phyloP scores from a whole-genome alignment of 148 eudicot species.

The Hydrangea macrophylla region DNA sequence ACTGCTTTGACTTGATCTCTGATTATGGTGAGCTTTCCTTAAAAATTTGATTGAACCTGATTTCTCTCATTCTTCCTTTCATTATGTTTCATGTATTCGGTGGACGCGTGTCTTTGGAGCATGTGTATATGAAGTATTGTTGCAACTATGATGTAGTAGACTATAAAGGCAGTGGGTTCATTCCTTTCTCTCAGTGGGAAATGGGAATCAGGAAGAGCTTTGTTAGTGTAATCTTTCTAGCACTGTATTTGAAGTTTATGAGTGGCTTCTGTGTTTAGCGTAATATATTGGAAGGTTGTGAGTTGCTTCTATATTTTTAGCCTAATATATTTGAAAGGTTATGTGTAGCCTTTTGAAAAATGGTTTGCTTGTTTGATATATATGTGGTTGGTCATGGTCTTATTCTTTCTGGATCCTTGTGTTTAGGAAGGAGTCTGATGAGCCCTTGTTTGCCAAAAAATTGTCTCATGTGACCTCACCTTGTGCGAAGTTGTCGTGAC shows the following conservation, averaged over 20 bases:
- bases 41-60: neutral
- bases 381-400: neutral
- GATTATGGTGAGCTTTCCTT: conserved; percentile 8
- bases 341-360: neutral
- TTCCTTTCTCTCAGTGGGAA: neutral
- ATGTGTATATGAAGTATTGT: conserved; percentile 13
- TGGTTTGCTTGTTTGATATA: neutral
- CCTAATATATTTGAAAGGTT: too few species aligned
- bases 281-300: neutral
- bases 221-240: neutral
- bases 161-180: neutral
- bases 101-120: neutral
- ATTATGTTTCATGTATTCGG: conserved; percentile 8
- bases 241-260: too few species aligned
- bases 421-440: neutral
- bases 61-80: neutral
- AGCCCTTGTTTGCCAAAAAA: neutral
- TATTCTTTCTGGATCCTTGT: too few species aligned
- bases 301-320: neutral
- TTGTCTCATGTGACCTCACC: too few species aligned
- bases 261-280: too few species aligned
- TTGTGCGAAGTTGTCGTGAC: too few species aligned
- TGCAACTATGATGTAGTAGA: conserved; percentile 7
- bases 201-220: neutral
- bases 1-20: conserved; percentile 9